phyloP scores from a whole-genome alignment of 2,329 filamentous ascomycete genomes.

The Alternaria ventricosa region DNA sequence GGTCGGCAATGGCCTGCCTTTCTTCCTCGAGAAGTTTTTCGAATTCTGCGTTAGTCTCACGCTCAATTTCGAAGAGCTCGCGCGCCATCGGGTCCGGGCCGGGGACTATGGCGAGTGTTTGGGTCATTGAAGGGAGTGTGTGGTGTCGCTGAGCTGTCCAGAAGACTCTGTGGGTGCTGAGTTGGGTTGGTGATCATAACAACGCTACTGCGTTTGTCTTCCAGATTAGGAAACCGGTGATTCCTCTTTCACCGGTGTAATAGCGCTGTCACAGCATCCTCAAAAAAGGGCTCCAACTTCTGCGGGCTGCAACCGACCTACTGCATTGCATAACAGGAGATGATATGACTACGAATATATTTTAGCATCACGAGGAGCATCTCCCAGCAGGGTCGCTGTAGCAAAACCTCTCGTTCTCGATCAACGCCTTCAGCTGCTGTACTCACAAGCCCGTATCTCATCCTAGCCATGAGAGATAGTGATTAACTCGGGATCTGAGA shows the following conservation, averaged over 20 bases:
- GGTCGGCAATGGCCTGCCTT: slow-evolving; percentile 17
- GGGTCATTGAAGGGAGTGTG: neutral
- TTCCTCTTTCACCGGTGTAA: neutral
- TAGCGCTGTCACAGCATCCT: neutral
- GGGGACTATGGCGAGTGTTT: neutral
- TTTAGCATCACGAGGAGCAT: neutral
- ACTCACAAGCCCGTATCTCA: neutral
- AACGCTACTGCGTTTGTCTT: neutral
- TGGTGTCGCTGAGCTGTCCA: no score
- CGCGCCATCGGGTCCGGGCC: neutral
- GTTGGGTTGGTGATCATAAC: neutral
- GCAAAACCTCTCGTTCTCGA: neutral
- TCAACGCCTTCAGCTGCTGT: neutral
- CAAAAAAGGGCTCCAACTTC: neutral
- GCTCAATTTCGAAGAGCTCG: neutral
- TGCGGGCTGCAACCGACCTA: neutral
- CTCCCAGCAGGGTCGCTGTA: neutral
- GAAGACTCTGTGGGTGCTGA: neutral
- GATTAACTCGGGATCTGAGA: no score
- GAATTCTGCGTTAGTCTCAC: slow-evolving; percentile 8
- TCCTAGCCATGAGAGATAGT: neutral
- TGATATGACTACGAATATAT: no score
- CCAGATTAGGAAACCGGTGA: neutral
- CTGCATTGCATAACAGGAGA: neutral
- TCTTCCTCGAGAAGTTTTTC: slow-evolving; percentile 18